Base-by-base conservation (phyloP, 108 stramenopile species). In the Nitzschia sp. region DNA sequence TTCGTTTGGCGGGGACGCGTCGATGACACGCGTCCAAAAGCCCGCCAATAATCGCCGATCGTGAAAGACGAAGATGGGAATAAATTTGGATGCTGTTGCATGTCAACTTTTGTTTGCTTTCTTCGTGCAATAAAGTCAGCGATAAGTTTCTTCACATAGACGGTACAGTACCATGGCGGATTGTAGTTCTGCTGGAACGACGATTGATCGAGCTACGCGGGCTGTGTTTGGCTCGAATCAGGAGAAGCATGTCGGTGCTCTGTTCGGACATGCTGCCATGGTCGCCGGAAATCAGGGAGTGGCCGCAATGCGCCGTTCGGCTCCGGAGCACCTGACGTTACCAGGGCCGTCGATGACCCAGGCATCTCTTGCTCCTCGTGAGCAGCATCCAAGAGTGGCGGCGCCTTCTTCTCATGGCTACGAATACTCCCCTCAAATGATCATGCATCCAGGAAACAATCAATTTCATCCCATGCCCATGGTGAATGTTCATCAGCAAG, bases 141-240 rank as follows among this genome's bases (percentile, higher is more conserved):
- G n/a, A n/a, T n/a, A n/a, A n/a, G n/a, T n/a, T n/a, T n/a, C n/a
- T n/a, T n/a, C n/a, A n/a, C n/a, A n/a, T n/a, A n/a, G n/a, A n/a
- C n/a, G n/a, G n/a, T n/a, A n/a, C n/a, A n/a, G n/a, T n/a, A n/a
- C 33, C 56, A 93, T 90, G 89, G 86, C 89, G 38, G 89, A 93
- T 73, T 93, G 92, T 61, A 83, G 85, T 56, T 84, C 87, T n/a
- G 60, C 81, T 15, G 92, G 89, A 58, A 81, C 92, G 45, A 83
- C 89, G 26, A 69, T 93, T 26, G 92, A 93, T 73, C 73, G 84
- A 44, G 78, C 73, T 33, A 77, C 66, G 30, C 63, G 69, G 48
- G 77, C 75, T n/a, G 67, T 81, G 34, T 23, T 76, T 57, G 69
- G 64, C 5, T 34, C 48, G 17, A 45, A 57, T 46, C 68, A 47